These are phyloP conservation scores for Fusarium anthophilum DNA, from an alignment of 2,329 filamentous ascomycete species.

Conservation along the genomic window DNA sequence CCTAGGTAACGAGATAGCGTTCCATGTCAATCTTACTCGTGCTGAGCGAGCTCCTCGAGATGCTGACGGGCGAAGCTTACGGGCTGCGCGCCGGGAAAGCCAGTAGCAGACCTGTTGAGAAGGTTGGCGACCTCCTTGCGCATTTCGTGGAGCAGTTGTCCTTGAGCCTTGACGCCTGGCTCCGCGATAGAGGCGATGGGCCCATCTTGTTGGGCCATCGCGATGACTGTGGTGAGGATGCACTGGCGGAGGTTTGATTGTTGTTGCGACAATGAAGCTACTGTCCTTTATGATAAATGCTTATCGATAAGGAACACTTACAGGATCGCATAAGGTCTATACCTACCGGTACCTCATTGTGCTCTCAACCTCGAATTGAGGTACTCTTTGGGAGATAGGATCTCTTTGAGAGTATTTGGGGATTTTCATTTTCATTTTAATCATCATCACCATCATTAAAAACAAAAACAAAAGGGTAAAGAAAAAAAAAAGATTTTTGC, in stretches of 20 bases:
- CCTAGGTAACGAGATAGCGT: not conserved
- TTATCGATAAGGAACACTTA: conserved; percentile 21
- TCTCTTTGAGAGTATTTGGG: not conserved
- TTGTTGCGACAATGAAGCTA: conserved; percentile 9
- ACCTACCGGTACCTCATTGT: not conserved
- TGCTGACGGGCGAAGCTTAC: conserved; percentile 90
- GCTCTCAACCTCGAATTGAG: not conserved
- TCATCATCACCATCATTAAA: not conserved
- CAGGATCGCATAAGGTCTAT: not conserved
- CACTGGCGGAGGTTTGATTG: not conserved
- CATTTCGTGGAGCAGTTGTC: conserved; percentile 68
- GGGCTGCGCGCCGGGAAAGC: conserved; percentile 91
- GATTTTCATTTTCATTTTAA: not conserved
- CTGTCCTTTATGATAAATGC: conserved; percentile 2
- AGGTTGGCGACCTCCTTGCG: conserved; percentile 78
- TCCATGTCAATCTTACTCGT: conserved; percentile 66
- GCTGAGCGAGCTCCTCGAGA: conserved; percentile 78
- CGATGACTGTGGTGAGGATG: conserved; percentile 3
- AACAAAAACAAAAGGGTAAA: not conserved
- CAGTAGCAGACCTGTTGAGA: conserved; percentile 72
- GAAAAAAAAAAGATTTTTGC: not conserved
- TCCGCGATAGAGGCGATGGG: conserved; percentile 63
- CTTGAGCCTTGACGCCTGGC: conserved; percentile 72
- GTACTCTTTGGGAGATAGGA: not conserved
- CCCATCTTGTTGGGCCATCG: conserved; percentile 47